Conservation (phyloP, 805 yeast species). For the Huiozyma sinensis region DNA sequence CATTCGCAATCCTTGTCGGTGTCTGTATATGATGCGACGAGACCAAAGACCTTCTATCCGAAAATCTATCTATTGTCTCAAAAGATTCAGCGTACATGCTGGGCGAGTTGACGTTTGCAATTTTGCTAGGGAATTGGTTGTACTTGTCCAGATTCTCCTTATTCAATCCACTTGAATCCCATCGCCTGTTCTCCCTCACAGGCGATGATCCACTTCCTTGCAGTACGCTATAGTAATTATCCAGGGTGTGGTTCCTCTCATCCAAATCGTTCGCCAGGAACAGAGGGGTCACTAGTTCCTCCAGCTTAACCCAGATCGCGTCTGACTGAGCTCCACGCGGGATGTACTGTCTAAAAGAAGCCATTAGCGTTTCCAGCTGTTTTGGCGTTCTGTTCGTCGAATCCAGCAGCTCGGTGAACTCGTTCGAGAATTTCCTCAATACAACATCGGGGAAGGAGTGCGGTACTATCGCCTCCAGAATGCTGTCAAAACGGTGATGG, state of each 20-base stretch:
- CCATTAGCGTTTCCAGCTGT: slow-evolving; percentile 14
- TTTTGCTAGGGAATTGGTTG: slow-evolving; percentile 4
- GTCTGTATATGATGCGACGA: slow-evolving; percentile 17
- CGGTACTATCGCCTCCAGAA: slow-evolving; percentile 21
- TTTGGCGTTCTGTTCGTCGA: slow-evolving; percentile 11
- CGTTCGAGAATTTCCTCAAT: slow-evolving; percentile 10
- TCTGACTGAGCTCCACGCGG: slow-evolving; percentile 9
- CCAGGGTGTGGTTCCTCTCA: slow-evolving; percentile 15
- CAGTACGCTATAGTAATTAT: slow-evolving; percentile 11
- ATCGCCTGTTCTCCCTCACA: neutral
- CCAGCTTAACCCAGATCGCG: slow-evolving; percentile 16
- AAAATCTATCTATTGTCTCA: slow-evolving; percentile 30
- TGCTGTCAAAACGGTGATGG: slow-evolving; percentile 10
- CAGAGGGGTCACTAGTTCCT: slow-evolving; percentile 10
- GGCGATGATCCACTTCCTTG: slow-evolving; percentile 10
- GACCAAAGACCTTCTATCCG: slow-evolving; percentile 30
- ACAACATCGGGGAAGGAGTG: slow-evolving; percentile 11
- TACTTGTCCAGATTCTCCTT: slow-evolving; percentile 3
- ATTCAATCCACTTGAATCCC: neutral
- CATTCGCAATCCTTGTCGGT: slow-evolving; percentile 3
- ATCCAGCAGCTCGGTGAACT: slow-evolving; percentile 10
- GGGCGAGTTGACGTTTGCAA: slow-evolving; percentile 4
- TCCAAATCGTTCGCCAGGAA: slow-evolving; percentile 9
- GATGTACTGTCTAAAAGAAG: slow-evolving; percentile 10
- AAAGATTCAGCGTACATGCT: slow-evolving; percentile 30